Percentiles rank a stretch among this genome's conserved stretches.
Conservation (phyloP, 768 basidiomycete species). For the Phaeolepiota aurea region DNA sequence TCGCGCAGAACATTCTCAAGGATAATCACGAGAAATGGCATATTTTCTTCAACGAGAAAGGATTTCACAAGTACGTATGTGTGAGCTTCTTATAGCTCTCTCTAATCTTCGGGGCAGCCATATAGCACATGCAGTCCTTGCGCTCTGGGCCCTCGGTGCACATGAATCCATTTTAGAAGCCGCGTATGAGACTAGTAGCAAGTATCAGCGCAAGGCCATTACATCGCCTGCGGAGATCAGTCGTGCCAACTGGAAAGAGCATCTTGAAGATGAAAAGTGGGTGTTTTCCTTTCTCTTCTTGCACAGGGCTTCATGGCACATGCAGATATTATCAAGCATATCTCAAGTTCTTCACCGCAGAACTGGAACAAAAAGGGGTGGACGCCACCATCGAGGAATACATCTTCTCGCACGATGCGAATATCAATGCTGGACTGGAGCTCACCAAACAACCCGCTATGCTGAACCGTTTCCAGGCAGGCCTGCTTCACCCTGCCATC, state of each 20-base stretch:
- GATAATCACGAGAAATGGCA: conserved; percentile 42
- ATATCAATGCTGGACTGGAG: conserved; percentile 21
- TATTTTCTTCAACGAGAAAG: conserved; percentile 35
- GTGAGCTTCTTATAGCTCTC: no score
- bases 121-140: conserved; percentile 15
- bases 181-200: conserved; percentile 24
- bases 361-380: conserved; percentile 29
- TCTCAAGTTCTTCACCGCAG: conserved; percentile 36
- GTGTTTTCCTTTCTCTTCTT: conserved; percentile 8
- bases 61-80: conserved; percentile 41
- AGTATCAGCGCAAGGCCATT: conserved; percentile 27
- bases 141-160: conserved; percentile 20
- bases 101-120: conserved; percentile 13
- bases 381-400: conserved; percentile 42
- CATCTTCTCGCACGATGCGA: conserved; percentile 40
- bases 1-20: conserved; percentile 30
- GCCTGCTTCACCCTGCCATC: conserved; percentile 55
- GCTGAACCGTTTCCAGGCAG: conserved; percentile 36
- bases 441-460: conserved; percentile 24
- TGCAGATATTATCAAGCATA: conserved; percentile 47
- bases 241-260: conserved; percentile 38
- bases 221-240: conserved; percentile 37
- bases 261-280: conserved; percentile 49
- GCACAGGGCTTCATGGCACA: not conserved
- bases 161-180: conserved; percentile 23